A percentile compares a stretch with the other conserved stretches of the same genome.
Conservation (phyloP, 805 yeast species). For the Wickerhamiella alocasiicola region DNA sequence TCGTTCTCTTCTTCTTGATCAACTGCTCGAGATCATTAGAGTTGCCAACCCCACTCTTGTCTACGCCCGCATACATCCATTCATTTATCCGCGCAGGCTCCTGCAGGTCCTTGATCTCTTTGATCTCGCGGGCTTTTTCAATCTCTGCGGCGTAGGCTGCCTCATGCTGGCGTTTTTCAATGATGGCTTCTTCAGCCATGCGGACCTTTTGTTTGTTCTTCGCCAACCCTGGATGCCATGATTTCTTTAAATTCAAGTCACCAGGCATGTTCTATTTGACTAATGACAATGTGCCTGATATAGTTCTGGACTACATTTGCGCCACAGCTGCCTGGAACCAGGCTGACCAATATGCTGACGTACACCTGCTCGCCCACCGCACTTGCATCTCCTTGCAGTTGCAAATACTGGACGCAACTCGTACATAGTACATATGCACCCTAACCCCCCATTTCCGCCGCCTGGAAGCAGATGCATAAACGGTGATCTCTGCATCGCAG, state of each 20-base stretch:
- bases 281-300: background rate
- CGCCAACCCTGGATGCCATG: constrained; percentile 89
- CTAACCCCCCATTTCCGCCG: no score
- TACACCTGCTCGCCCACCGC: no score
- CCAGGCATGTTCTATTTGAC: constrained; percentile 34
- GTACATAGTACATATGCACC: no score
- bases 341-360: no score
- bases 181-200: constrained; percentile 64
- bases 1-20: constrained; percentile 7
- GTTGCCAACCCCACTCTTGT: background rate
- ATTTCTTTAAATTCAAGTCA: constrained; percentile 78
- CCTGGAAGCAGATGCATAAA: no score
- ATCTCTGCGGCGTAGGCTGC: constrained; percentile 54
- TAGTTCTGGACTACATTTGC: no score
- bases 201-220: constrained; percentile 79
- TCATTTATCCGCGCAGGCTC: constrained; percentile 36
- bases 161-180: constrained; percentile 55
- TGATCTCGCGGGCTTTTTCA: constrained; percentile 45
- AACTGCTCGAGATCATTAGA: background rate
- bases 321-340: no score
- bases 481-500: no score
- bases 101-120: constrained; percentile 40
- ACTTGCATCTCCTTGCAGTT: no score
- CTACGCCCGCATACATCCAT: constrained; percentile 61
- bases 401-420: no score